These are phyloP conservation scores for Musa balbisiana DNA, from an alignment of 202 grass and related monocot species.

Conservation along the genomic window DNA sequence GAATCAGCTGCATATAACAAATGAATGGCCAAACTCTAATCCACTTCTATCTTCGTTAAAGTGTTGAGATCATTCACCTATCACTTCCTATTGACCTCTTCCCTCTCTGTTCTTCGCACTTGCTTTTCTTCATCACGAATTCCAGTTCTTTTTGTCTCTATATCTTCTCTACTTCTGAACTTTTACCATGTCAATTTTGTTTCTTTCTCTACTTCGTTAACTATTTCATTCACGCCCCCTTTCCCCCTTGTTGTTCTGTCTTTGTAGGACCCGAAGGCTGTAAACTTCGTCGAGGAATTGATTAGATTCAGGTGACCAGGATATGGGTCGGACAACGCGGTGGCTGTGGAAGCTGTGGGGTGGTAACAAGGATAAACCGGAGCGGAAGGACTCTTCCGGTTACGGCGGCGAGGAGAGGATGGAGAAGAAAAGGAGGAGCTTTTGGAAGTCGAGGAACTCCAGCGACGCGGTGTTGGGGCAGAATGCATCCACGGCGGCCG, in stretches of 20 bases:
- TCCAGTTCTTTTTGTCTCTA: too few relatives aligned
- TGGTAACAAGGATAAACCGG: conserved; percentile 39
- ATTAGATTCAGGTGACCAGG: conserved; percentile 7
- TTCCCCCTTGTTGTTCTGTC: background rate
- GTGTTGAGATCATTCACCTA: background rate
- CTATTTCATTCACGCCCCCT: too few relatives aligned
- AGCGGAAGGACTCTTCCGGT: conserved; percentile 9
- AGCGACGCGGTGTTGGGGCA: conserved; percentile 22
- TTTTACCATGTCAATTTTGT: background rate
- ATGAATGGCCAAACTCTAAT: background rate
- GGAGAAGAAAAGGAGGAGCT: conserved; percentile 90
- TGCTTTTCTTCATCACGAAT: too few relatives aligned
- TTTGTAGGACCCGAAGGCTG: background rate
- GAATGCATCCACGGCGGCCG: conserved; percentile 3
- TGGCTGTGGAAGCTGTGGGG: conserved; percentile 62
- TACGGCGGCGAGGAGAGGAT: background rate
- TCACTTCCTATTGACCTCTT: background rate
- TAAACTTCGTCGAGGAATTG: background rate
- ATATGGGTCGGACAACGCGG: conserved; percentile 65
- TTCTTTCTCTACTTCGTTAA: background rate
- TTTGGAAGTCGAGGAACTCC: conserved; percentile 47
- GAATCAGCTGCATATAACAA: background rate
- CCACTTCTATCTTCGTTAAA: background rate
- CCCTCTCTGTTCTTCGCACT: background rate
- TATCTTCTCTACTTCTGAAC: too few relatives aligned